Conservation (phyloP, 306 rosid genomes). For the Myrica gale region DNA sequence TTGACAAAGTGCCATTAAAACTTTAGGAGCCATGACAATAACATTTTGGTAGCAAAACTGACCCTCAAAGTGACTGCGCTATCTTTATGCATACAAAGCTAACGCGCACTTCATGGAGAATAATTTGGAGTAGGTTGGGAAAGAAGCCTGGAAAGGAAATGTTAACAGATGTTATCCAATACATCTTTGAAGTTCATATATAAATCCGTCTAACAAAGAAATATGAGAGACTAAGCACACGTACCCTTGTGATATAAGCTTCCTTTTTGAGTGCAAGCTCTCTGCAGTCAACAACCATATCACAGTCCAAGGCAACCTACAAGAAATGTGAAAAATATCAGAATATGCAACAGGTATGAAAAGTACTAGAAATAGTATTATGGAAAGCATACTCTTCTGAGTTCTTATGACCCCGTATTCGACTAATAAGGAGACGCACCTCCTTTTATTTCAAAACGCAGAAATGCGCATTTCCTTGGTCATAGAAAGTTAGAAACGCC, state of each 20-base stretch:
- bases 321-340: neutral
- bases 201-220: neutral
- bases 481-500: neutral
- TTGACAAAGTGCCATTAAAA: neutral
- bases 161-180: neutral
- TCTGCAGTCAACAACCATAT: slow-evolving; percentile 33
- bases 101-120: slow-evolving; percentile 38
- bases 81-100: slow-evolving; percentile 29
- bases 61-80: neutral
- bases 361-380: neutral
- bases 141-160: slow-evolving; percentile 33
- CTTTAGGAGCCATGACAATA: neutral
- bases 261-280: slow-evolving; percentile 26
- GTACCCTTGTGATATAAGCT: slow-evolving; percentile 19
- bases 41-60: neutral
- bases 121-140: slow-evolving; percentile 18
- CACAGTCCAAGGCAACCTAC: slow-evolving; percentile 51
- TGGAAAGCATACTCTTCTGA: neutral
- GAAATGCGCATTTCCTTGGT: neutral
- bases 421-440: neutral
- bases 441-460: too few relatives aligned
- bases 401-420: neutral
- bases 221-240: neutral
- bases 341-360: neutral
- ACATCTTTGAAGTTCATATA: neutral